phyloP scores from a whole-genome alignment of 2,329 filamentous ascomycete species.

The Aspergillus amoenus region DNA sequence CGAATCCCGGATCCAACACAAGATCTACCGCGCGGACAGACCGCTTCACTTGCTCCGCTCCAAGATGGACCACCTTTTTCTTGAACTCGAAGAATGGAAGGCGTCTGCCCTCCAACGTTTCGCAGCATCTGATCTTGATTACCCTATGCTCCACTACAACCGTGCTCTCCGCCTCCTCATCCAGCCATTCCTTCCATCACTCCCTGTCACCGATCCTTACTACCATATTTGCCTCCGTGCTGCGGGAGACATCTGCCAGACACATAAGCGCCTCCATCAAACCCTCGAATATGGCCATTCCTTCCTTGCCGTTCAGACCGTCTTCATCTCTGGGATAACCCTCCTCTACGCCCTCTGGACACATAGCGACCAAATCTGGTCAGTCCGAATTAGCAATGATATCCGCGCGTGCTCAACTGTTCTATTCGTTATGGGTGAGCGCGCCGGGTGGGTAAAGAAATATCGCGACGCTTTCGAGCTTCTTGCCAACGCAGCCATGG shows the following conservation, averaged over 20 bases:
- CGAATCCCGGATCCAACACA: constrained; percentile 52
- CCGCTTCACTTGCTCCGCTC: constrained; percentile 45
- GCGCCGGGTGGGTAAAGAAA: constrained; percentile 49
- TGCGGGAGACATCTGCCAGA: constrained; percentile 39
- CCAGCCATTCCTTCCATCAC: constrained; percentile 51
- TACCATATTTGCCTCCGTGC: constrained; percentile 44
- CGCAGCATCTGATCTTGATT: constrained; percentile 44
- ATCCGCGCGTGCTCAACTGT: constrained; percentile 51
- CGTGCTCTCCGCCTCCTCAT: constrained; percentile 51
- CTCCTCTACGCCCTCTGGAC: constrained; percentile 42
- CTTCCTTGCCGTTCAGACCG: constrained; percentile 39
- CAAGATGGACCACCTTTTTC: constrained; percentile 49
- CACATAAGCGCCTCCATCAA: constrained; percentile 39
- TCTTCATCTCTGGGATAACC: constrained; percentile 41
- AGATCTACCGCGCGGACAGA: constrained; percentile 53
- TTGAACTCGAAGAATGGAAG: constrained; percentile 51
- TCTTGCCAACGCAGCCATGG: constrained; percentile 49
- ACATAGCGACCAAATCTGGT: constrained; percentile 48
- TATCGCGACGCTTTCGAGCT: constrained; percentile 51
- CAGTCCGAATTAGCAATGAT: constrained; percentile 50
- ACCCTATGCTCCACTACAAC: constrained; percentile 52
- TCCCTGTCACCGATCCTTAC: constrained; percentile 48
- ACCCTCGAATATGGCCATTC: constrained; percentile 41
- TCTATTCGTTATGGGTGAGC: constrained; percentile 52
- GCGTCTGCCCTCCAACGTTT: constrained; percentile 35